Evolutionary conservation across 441 rosid species (phyloP).

Genomic region (Manihot esculenta): DNA sequence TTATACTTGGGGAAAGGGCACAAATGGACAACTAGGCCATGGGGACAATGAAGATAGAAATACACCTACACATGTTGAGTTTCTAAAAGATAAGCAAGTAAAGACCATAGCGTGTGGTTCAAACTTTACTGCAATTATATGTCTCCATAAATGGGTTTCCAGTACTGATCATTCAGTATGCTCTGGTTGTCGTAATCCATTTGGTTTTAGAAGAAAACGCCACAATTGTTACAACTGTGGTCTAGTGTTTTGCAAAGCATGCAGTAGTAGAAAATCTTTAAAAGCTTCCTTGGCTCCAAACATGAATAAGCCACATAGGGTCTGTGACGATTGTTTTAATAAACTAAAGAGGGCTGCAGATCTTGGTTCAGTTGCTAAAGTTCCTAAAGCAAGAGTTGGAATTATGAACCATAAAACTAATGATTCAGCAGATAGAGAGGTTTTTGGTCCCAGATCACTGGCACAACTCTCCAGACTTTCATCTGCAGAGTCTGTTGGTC

Average conservation of each 20-base stretch:
- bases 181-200: conserved; percentile 73
- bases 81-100: conserved; percentile 73
- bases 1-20: conserved; percentile 89
- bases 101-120: conserved; percentile 72
- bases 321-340: conserved; percentile 74
- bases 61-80: conserved; percentile 56
- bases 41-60: conserved; percentile 65
- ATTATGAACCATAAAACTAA: conserved; percentile 30
- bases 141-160: conserved; percentile 74
- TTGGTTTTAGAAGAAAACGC: conserved; percentile 83
- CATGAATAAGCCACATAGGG: conserved; percentile 71
- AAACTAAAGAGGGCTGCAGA: conserved; percentile 54
- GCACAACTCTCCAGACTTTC: conserved; percentile 41
- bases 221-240: conserved; percentile 45
- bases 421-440: conserved; percentile 41
- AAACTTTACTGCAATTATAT: conserved; percentile 69
- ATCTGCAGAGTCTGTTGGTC: conserved; percentile 35
- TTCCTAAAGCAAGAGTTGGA: conserved; percentile 34
- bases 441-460: conserved; percentile 35
- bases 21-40: conserved; percentile 85
- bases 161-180: conserved; percentile 72
- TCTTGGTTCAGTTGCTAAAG: conserved; percentile 33
- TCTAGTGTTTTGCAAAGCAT: conserved; percentile 57
- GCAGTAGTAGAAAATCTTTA: conserved; percentile 67
- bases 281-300: conserved; percentile 81